Conservation (phyloP, 108 stramenopile species). For the Cylindrotheca fusiformis region DNA sequence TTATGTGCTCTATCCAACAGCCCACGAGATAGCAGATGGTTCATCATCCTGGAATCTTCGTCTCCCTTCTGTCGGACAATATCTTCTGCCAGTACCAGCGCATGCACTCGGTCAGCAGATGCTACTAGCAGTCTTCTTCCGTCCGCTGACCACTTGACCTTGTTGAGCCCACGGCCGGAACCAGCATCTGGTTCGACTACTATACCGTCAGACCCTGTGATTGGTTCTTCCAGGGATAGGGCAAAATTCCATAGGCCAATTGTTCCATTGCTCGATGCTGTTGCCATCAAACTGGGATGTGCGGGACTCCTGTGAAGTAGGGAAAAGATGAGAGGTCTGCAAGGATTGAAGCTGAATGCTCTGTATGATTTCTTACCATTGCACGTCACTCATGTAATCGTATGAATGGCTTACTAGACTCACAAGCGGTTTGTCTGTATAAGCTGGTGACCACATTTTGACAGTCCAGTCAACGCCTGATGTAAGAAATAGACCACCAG, state of each 20-base stretch:
- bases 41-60: slow-evolving; percentile 69
- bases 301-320: slow-evolving; percentile 56
- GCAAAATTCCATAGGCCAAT: slow-evolving; percentile 86
- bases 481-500: slow-evolving; percentile 69
- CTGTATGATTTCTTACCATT: slow-evolving; percentile 55
- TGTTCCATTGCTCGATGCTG: slow-evolving; percentile 82
- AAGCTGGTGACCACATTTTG: slow-evolving; percentile 87
- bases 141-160: slow-evolving; percentile 77
- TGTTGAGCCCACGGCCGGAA: slow-evolving; percentile 64
- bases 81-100: slow-evolving; percentile 71
- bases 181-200: slow-evolving; percentile 55
- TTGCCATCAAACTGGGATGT: slow-evolving; percentile 82
- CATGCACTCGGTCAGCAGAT: slow-evolving; percentile 74
- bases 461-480: slow-evolving; percentile 90
- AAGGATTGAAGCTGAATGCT: background rate
- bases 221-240: slow-evolving; percentile 71
- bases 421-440: slow-evolving; percentile 64
- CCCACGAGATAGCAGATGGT: slow-evolving; percentile 58
- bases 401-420: slow-evolving; percentile 81
- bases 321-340: background rate
- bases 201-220: slow-evolving; percentile 78
- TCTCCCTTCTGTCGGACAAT: slow-evolving; percentile 69
- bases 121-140: slow-evolving; percentile 80
- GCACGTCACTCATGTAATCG: slow-evolving; percentile 90
- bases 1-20: slow-evolving; percentile 54